Evolutionary conservation across 495 filamentous ascomycete species (phyloP).

Genomic region (Neurospora terricola): DNA sequence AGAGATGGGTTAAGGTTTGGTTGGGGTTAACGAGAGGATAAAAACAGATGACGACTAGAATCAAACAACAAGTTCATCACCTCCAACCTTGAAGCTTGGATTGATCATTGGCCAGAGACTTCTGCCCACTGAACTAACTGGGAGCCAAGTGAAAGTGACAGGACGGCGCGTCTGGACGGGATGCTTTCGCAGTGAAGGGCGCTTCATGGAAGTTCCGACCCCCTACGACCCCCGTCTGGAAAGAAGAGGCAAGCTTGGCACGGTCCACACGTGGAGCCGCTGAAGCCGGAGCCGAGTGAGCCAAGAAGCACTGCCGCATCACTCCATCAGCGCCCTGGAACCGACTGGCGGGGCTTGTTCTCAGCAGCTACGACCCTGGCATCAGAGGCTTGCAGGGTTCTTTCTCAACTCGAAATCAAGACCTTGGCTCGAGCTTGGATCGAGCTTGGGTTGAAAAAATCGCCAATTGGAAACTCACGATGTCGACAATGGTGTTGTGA

Average conservation of each 20-base stretch:
- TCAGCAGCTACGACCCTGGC: neutral
- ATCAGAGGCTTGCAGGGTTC: neutral
- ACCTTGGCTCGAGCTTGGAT: neutral
- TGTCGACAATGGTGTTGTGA: neutral
- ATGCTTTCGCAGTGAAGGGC: neutral
- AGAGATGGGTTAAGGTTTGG: neutral
- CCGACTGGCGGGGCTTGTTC: neutral
- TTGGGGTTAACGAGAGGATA: neutral
- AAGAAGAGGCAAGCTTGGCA: neutral
- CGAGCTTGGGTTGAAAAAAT: neutral
- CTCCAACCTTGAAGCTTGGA: neutral
- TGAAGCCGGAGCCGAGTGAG: neutral
- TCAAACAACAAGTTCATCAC: neutral
- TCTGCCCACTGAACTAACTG: neutral
- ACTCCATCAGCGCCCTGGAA: neutral
- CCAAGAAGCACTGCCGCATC: neutral
- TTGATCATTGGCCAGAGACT: neutral
- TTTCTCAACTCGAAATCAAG: neutral
- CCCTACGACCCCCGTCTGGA: neutral
- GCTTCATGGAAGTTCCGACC: neutral
- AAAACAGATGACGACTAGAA: neutral
- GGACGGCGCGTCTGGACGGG: neutral
- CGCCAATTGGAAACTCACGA: neutral
- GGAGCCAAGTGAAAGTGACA: neutral
- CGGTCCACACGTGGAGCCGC: neutral